Evolutionary conservation across 441 rosid species (phyloP).

Genomic region (Eruca vesicaria): DNA sequence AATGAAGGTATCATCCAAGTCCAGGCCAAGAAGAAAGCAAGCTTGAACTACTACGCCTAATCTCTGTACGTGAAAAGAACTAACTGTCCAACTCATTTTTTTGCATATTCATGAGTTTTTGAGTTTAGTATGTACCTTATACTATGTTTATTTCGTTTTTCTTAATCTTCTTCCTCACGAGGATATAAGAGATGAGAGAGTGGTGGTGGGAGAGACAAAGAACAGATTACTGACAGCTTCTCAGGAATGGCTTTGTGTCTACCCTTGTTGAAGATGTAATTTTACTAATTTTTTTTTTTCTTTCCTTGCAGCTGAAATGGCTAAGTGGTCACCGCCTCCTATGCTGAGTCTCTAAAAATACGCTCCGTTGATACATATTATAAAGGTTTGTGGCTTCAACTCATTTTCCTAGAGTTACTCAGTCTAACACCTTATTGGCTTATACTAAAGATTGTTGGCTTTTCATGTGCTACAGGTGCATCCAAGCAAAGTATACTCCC

Average conservation of each 20-base stretch:
- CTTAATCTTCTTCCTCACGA: no score
- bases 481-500: slow-evolving; percentile 82
- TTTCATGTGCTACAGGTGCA: slow-evolving; percentile 56
- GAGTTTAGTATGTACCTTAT: no score
- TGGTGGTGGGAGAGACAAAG: no score
- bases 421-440: slow-evolving; percentile 1
- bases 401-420: slow-evolving; percentile 5
- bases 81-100: no score
- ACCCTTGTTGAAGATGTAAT: neutral
- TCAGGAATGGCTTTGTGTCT: no score
- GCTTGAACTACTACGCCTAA: slow-evolving; percentile 88
- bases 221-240: no score
- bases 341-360: slow-evolving; percentile 63
- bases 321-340: slow-evolving; percentile 86
- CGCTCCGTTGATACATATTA: slow-evolving; percentile 84
- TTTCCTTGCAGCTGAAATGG: slow-evolving; percentile 75
- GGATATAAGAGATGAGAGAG: no score
- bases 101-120: no score
- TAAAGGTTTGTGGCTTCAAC: slow-evolving; percentile 68
- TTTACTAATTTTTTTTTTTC: neutral
- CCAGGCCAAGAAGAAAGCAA: slow-evolving; percentile 97
- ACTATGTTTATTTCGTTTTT: no score
- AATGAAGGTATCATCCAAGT: slow-evolving; percentile 95
- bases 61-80: no score
- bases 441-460: slow-evolving; percentile 17